Evolutionary conservation across 1,284 basidiomycete species (phyloP).

Genomic region (Melampsora americana): DNA sequence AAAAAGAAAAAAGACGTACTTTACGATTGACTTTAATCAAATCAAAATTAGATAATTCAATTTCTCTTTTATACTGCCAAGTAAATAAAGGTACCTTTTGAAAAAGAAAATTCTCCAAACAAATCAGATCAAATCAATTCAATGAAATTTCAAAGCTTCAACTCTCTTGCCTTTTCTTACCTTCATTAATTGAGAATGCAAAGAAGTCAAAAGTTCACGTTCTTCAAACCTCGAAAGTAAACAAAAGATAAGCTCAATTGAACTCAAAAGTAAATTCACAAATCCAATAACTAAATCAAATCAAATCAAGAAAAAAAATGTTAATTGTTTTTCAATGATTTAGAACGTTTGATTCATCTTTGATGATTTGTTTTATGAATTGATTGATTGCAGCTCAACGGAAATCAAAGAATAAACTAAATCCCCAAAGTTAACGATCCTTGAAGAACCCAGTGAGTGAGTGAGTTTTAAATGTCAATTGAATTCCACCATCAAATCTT

Average conservation of each 20-base stretch:
- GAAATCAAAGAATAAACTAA: too few species aligned
- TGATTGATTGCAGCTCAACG: too few species aligned
- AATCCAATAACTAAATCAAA: not conserved
- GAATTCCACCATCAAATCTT: too few species aligned
- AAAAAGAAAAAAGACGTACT: conserved; percentile 15
- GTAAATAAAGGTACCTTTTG: conserved; percentile 14
- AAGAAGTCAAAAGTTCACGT: not conserved
- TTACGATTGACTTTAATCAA: conserved; percentile 23
- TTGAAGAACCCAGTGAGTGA: too few species aligned
- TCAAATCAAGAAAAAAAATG: not conserved
- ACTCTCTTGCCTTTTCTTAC: not conserved
- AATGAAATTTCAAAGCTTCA: too few species aligned
- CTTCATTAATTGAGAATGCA: conserved; percentile 27
- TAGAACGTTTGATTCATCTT: too few species aligned
- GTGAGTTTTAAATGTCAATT: too few species aligned
- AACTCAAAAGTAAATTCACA: not conserved
- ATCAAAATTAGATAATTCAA: conserved; percentile 23
- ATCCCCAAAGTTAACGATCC: too few species aligned
- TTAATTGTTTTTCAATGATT: not conserved
- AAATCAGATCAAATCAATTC: too few species aligned
- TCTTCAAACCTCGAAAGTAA: not conserved
- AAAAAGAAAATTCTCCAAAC: too few species aligned
- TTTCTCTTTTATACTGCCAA: not conserved
- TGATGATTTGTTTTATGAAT: too few species aligned
- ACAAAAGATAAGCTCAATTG: not conserved